Evolutionary conservation across 1,139 yeast genomes (phyloP).

Genomic region (Taphrina flavorubra): DNA sequence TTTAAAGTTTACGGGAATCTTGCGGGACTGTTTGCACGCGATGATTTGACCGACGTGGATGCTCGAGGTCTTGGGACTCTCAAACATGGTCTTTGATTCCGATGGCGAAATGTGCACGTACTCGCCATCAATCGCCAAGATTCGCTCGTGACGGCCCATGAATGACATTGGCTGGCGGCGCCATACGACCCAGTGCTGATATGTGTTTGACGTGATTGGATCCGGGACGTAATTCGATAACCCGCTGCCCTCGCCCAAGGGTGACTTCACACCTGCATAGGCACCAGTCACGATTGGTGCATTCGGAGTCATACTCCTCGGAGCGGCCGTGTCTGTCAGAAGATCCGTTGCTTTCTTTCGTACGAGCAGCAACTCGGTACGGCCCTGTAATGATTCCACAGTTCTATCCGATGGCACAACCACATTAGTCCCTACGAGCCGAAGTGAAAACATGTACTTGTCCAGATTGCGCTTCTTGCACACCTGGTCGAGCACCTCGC

Average conservation of each 20-base stretch:
- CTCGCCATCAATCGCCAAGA: constrained; percentile 89
- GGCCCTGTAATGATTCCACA: constrained; percentile 43
- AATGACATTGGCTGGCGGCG: constrained; percentile 86
- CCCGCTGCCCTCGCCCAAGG: not conserved
- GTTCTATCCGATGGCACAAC: constrained; percentile 44
- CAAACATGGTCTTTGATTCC: constrained; percentile 68
- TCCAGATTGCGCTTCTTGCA: constrained; percentile 52
- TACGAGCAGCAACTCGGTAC: constrained; percentile 43
- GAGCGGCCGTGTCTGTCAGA: constrained; percentile 15
- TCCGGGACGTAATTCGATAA: constrained; percentile 19
- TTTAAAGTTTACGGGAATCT: constrained; percentile 80
- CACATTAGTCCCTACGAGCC: constrained; percentile 50
- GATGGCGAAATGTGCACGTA: constrained; percentile 88
- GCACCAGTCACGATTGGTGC: constrained; percentile 28
- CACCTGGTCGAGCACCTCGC: constrained; percentile 50
- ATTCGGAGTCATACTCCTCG: constrained; percentile 39
- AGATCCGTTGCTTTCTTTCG: constrained; percentile 25
- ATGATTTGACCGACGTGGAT: constrained; percentile 83
- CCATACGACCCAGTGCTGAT: constrained; percentile 75
- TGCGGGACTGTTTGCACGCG: constrained; percentile 75
- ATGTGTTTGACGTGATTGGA: constrained; percentile 45
- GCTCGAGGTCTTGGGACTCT: constrained; percentile 81
- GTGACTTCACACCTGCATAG: constrained; percentile 12
- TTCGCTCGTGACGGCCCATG: constrained; percentile 77
- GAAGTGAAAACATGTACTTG: constrained; percentile 51